Conservation (phyloP, 2,329 filamentous ascomycete genomes). For the Alternaria tenuissima region DNA sequence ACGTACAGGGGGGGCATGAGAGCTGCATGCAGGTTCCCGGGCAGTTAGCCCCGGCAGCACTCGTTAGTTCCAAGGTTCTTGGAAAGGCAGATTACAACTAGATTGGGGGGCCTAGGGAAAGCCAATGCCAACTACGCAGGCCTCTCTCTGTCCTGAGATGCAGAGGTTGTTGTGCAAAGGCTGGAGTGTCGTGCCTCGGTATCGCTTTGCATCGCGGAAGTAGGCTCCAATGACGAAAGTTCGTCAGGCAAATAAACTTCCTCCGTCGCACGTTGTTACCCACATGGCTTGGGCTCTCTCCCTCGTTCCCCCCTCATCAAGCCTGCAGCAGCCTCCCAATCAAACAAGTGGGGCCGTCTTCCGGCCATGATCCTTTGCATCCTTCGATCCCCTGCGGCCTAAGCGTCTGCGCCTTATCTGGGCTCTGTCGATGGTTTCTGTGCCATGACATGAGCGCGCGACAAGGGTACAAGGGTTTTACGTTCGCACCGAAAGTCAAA, state of each 20-base stretch:
- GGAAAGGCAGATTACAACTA: slow-evolving; percentile 4
- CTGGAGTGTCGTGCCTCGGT: slow-evolving; percentile 1
- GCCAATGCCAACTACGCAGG: background rate
- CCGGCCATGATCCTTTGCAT: slow-evolving; percentile 5
- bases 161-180: background rate
- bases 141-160: background rate
- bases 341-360: slow-evolving; percentile 9
- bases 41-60: slow-evolving; percentile 2
- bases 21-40: slow-evolving; percentile 5
- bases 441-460: slow-evolving; percentile 2
- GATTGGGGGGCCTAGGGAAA: background rate
- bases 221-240: background rate
- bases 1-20: background rate
- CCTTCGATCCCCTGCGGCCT: slow-evolving; percentile 6
- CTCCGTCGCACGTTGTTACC: slow-evolving; percentile 1
- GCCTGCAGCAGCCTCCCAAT: slow-evolving; percentile 12
- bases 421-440: background rate
- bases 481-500: slow-evolving; percentile 4
- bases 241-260: slow-evolving; percentile 4
- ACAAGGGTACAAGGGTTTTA: background rate
- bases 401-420: slow-evolving; percentile 4
- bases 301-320: slow-evolving; percentile 8
- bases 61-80: slow-evolving; percentile 3
- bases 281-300: slow-evolving; percentile 5
- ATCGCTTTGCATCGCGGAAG: background rate